Base-by-base conservation (phyloP, 768 basidiomycete species). In the Obba rivulosa region DNA sequence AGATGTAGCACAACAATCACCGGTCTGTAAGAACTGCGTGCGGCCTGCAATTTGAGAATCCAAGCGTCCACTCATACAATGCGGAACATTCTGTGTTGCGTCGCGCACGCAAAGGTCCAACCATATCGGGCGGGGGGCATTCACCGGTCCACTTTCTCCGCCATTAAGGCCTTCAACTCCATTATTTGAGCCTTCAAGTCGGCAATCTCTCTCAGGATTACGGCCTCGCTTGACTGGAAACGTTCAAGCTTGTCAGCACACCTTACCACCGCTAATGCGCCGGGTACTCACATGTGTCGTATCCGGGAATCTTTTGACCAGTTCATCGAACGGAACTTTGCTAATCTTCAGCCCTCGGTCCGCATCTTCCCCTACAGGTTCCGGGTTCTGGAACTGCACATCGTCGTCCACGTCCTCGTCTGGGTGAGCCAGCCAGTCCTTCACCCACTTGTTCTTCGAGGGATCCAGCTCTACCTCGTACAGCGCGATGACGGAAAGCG, bases 251-350 rank as follows among this genome's bases (percentile, higher is more conserved):
- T 13, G 14, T 16, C 34, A 34, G 24, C n/a, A n/a, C 36, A 20
- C 23, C 14, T 35, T 10, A 24, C 4, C 45, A 28, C 17, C 31
- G n/a, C 31, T 9, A 39, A 47, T 25, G 43, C 37, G n/a, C 1
- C 43, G 41, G 35, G n/a, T 36, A 42, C 81, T 52, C 54, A 88
- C 89, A 69, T 82, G 76, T 34, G 73, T 66, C 34, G 80, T 83
- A 61, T 91, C 79, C 4, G 90, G 91, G 65, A 92, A 84, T 43
- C 66, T 72, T 63, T 80, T 79, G 51, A 87, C 69, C 39, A 92
- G 65, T 40, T 89, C 81, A 20, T 73, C 72, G 57, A 88, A 92
- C 13, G 80, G 69, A 21, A 85, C 79, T 60, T 72, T 85, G 58
- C 79, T 83, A 57, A 92, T 92, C 52, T 75, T 66, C 56, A 83